Evolutionary conservation across 352 stramenopile genomes (phyloP), one percentile per base, ranked within the genome.

Genomic region (Phytophthora pisi): DNA sequence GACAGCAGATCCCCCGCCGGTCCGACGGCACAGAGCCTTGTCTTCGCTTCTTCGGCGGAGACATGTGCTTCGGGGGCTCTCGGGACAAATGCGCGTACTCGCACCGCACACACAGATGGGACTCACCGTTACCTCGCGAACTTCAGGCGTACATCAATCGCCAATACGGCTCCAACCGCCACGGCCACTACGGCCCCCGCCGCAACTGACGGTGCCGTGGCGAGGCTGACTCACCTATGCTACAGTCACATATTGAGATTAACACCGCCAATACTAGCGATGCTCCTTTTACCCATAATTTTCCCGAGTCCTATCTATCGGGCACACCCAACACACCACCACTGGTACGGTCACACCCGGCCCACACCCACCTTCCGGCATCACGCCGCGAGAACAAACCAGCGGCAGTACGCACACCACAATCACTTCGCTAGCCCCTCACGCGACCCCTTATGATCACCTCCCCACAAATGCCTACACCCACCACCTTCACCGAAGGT

Each of bases 21-120:
- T 13, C 57, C 8, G 56, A 63, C 56, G 28, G 56, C 10, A 50
- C 34, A 5, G 43, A 63, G 11, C 57, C 45, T 5, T 55, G 57
- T 16, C 30, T 56, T 13, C 18, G 31, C n/a, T 63, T 43, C 13
- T 63, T 62, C n/a, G 30, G 57, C 42, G 46, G 56, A 9, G 45
- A 5, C 13, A 40, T 47, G 55, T 34, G 28, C n/a, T 62, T 24
- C 42, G 24, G 40, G 9, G 40, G 55, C 24, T 47, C 43, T 5
- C 42, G 28, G 1, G 55, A 62, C 10, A 30, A 31, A 6, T 62
- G 55, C 28, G 55, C 55, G 28, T 62, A 47, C 30, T 46, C 42
- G 16, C 26, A 30, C 54, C 40, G 42, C 15, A 49, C 43, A 9
- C 56, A 62, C 18, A 31, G n/a, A 10, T 56, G 45, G 43, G 5